Base-by-base conservation (phyloP, 306 rosid species). In the Inga oerstediana region DNA sequence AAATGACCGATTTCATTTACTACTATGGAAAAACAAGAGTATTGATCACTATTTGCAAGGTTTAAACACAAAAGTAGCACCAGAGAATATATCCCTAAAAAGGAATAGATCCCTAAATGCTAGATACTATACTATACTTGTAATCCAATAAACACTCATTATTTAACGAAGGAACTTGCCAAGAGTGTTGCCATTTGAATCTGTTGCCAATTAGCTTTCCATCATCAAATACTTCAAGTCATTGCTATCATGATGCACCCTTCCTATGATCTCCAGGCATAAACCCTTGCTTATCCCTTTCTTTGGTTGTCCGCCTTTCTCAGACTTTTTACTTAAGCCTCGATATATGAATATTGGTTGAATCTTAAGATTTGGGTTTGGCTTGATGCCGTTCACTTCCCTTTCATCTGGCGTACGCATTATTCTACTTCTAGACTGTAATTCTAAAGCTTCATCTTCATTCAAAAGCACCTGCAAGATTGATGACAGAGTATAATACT, bases 191-290 rank as follows among this genome's bases (percentile, higher is more conserved):
- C 81, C 90, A 79, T 87, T 87, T 79, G 84, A 84, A 80, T 83
- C 84, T 70, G 83, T 59, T 83, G 86, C 88, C 61, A 79, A 32
- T 76, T 87, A 84, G 79, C 66, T 85, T 77, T 89, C 89, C 82
- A 58, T 75, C 87, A 49, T 74, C 44, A 85, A 56, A 51, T 83
- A 17, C 79, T 90, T 90, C 76, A 83, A 67, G 83, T 90, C 93
- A 69, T 78, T 88, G 78, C 27, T 27, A 27, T 27, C 27, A 27
- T 27, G 27, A 27, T 27, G 27, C 27, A 95, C 96, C 84, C 94
- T 93, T 77, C 98, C 99, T 24, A 94, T 92, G 76, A 90, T 91
- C 93, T 93, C 97, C 84, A 93, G 88, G 88, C 94, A 91, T 75
- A 95, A 62, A 65, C 99, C 94, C 12, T 86, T 87, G 80, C 84